phyloP scores from a whole-genome alignment of 495 filamentous ascomycete genomes.

The Xylaria longipes region DNA sequence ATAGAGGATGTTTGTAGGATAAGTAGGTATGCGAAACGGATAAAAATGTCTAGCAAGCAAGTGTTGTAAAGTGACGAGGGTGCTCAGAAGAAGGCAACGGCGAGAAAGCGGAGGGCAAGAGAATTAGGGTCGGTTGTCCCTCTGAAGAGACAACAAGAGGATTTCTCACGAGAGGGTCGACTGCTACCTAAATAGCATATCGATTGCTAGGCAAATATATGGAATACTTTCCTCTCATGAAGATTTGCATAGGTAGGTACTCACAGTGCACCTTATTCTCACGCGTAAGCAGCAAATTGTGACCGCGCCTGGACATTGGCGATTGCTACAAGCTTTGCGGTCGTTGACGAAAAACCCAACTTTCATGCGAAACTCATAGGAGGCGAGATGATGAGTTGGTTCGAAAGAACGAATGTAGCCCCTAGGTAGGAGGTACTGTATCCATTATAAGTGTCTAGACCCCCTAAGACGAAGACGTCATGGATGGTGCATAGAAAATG shows the following conservation, averaged over 20 bases:
- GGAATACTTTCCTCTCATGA: background rate
- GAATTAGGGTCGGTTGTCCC: background rate
- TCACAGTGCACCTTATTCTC: background rate
- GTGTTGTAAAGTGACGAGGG: conserved; percentile 23
- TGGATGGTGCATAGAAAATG: background rate
- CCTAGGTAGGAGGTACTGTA: background rate
- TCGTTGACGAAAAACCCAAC: background rate
- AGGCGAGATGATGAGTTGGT: background rate
- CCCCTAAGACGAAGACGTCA: background rate
- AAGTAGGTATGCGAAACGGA: background rate
- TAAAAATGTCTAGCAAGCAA: background rate
- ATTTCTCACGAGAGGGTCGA: background rate
- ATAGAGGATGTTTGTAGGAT: background rate
- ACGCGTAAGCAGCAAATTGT: background rate
- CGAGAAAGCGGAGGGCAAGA: conserved; percentile 17
- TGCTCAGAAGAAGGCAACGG: conserved; percentile 20
- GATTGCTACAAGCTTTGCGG: background rate
- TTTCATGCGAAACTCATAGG: background rate
- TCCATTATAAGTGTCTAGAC: background rate
- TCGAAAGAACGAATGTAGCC: background rate
- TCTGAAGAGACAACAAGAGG: background rate
- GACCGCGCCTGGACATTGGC: background rate
- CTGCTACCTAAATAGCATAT: background rate
- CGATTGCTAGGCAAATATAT: conserved; percentile 1
- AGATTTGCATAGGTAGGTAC: background rate